A percentile compares a stretch with the other conserved stretches of the same genome.
phyloP scores from a whole-genome alignment of 441 rosid genomes.

The Adansonia madagascariensis region DNA sequence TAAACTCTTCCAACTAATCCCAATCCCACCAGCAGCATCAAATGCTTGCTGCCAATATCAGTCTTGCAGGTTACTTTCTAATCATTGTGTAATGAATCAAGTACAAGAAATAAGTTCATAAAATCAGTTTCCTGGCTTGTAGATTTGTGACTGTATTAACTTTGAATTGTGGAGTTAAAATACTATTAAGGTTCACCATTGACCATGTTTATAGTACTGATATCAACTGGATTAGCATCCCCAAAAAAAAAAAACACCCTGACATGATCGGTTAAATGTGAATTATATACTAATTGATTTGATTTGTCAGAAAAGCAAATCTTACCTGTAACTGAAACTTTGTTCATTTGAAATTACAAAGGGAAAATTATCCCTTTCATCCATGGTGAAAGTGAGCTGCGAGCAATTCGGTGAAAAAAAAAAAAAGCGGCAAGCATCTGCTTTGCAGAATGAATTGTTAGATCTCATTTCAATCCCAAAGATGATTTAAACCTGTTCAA shows the following conservation, averaged over 20 bases:
- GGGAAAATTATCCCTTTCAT: neutral
- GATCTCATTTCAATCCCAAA: neutral
- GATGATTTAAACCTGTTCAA: conserved; percentile 18
- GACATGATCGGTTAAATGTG: neutral
- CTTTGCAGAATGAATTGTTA: neutral
- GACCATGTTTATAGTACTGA: no score
- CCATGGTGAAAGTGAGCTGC: neutral
- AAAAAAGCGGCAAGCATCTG: neutral
- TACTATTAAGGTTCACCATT: no score
- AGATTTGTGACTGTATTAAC: no score
- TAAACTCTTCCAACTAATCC: neutral
- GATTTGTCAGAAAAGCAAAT: neutral
- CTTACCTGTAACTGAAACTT: neutral
- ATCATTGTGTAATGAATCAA: neutral
- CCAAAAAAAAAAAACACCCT: neutral
- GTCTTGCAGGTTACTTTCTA: neutral
- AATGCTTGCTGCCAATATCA: neutral
- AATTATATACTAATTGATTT: neutral
- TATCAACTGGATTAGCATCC: neutral
- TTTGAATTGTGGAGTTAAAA: no score
- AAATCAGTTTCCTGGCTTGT: neutral
- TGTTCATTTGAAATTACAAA: neutral
- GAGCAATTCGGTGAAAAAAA: neutral
- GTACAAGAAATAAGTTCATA: neutral
- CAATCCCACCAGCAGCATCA: neutral